phyloP scores from a whole-genome alignment of 257 asterid species.

The Nicotiana undulata region DNA sequence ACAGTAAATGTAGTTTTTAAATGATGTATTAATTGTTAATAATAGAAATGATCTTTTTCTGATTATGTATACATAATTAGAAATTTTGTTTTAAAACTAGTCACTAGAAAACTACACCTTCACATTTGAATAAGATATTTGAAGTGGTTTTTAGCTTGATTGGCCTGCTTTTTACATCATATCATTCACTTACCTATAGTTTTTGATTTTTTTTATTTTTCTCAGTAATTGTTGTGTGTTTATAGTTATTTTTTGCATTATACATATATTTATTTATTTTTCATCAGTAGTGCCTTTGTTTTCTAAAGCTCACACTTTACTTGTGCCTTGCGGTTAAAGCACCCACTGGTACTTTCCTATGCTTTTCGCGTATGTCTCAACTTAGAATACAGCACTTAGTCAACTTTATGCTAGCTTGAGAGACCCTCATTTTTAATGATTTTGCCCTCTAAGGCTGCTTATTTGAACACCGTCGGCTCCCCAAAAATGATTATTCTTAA shows the following conservation, averaged over 20 bases:
- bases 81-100: not conserved
- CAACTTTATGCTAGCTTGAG: not conserved
- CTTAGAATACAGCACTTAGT: not conserved
- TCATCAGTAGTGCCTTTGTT: not conserved
- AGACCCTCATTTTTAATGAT: not conserved
- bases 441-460: not conserved
- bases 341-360: not conserved
- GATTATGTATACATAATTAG: not conserved
- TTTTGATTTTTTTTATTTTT: not conserved
- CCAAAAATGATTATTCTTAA: not conserved
- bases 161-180: not conserved
- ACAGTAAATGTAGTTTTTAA: not conserved
- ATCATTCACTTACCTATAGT: not conserved
- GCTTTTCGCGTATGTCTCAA: not conserved
- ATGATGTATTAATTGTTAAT: not conserved
- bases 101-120: not conserved
- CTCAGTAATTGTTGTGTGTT: not conserved
- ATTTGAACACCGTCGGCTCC: not conserved
- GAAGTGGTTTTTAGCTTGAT: not conserved
- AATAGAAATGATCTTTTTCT: not conserved
- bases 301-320: not conserved
- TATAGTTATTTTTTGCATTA: not conserved
- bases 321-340: not conserved
- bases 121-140: not conserved
- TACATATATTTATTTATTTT: not conserved